Evolutionary conservation across 257 asterid genomes (phyloP).

Genomic region (Ballota nigra): DNA sequence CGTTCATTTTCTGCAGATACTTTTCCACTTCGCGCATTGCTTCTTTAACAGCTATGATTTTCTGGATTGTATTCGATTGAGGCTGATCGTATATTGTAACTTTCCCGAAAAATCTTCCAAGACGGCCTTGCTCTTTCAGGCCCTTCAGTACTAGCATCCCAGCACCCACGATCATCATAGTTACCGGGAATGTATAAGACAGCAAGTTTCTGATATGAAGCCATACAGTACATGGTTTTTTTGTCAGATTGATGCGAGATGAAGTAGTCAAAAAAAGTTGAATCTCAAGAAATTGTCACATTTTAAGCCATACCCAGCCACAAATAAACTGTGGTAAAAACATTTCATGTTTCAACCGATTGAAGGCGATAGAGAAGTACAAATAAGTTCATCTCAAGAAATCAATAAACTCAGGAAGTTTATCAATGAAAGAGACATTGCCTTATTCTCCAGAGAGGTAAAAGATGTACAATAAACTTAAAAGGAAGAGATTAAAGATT

Average conservation of each 20-base stretch:
- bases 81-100: constrained; percentile 93
- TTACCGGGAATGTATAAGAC: constrained; percentile 62
- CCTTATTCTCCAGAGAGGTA: not conserved
- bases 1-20: constrained; percentile 75
- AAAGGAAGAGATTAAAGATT: constrained; percentile 11
- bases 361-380: not conserved
- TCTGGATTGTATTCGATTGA: constrained; percentile 87
- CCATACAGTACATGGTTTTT: not conserved
- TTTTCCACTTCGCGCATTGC: constrained; percentile 92
- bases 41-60: constrained; percentile 84
- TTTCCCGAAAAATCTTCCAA: constrained; percentile 88
- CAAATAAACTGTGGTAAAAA: not conserved
- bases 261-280: not conserved
- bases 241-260: not conserved
- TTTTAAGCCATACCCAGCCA: not conserved
- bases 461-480: not conserved
- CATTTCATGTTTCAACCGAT: not conserved
- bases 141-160: constrained; percentile 83
- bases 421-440: not conserved
- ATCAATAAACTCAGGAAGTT: not conserved
- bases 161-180: constrained; percentile 69
- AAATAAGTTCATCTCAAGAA: not conserved
- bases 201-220: constrained; percentile 70
- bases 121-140: constrained; percentile 96
- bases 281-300: not conserved